Evolutionary conservation across 257 asterid genomes (phyloP), one percentile per base, ranked within the genome.

Genomic region (Ilex aquifolium): DNA sequence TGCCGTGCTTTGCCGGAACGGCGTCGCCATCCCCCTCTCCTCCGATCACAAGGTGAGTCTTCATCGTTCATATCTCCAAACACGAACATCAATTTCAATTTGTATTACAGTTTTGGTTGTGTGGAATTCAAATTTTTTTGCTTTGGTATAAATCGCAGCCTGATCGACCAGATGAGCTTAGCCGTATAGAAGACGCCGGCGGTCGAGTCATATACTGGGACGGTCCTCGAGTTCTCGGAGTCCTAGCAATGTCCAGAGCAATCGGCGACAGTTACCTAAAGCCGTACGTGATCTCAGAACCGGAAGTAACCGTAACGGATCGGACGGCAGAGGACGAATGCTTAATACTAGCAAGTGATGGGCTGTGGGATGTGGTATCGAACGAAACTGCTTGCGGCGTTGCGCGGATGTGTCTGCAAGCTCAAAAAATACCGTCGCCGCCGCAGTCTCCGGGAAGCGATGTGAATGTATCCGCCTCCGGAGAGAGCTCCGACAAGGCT

Each of bases 1-100:
- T 6, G 97, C 99, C 11, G 95, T 93, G 0, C 94, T 93, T 1
- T 84, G 96, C 69, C 93, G 99, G 1, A 81, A 78, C 74, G 96
- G 99, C 67, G 80, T 74, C 15, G 92, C 97, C 0, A 68, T 84
- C 54, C 97, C 99, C 12, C 92, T 93, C 2, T 90, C 99, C 5
- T 74, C 74, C 1, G 99, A 93, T 69, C 99, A 93, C 54, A 93
- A 93, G 96, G 98, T 88, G 59, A 56, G 70, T 6, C 57, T 53
- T 17, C 15, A 29, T 17, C 10, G n/a, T 49, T 49, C 54, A 12
- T 12, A 4, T 49, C 54, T 15, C 4, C n/a, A 49, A 21, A 21
- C n/a, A 6, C 0, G 5, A 11, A 49, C n/a, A 49, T 49, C 54
- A 11, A 4, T 3, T 49, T 49, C 10, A 11, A 12, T 6, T 15